Percentiles rank a stretch among this genome's conserved stretches.
phyloP scores from a whole-genome alignment of 345 rosid species.

The Citrus australasica region DNA sequence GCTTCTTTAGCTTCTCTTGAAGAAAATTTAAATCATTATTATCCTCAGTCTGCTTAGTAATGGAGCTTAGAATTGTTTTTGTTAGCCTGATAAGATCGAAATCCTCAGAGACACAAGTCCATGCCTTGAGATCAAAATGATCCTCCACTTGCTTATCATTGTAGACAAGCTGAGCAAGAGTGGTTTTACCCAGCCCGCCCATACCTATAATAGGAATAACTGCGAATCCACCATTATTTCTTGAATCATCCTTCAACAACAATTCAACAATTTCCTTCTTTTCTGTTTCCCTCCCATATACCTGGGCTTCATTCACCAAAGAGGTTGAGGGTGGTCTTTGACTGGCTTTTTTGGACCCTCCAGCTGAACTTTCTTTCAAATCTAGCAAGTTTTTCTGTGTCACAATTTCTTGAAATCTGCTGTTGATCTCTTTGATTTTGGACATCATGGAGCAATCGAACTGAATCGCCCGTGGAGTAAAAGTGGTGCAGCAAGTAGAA shows the following conservation, averaged over 20 bases:
- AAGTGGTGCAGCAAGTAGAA: background rate
- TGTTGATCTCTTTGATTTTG: background rate
- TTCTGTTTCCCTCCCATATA: conserved; percentile 20
- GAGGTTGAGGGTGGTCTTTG: background rate
- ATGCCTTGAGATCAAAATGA: conserved; percentile 6
- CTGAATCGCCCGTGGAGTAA: background rate
- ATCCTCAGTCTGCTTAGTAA: fast-evolving
- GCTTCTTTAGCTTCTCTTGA: background rate
- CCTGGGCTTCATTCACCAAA: conserved; percentile 1
- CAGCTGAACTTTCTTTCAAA: background rate
- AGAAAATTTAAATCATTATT: fast-evolving
- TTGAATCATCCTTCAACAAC: background rate
- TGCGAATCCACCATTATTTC: background rate
- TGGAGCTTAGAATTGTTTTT: fast-evolving
- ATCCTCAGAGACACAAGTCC: conserved; percentile 9
- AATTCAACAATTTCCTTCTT: background rate
- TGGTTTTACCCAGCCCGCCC: conserved; percentile 24
- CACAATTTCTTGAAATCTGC: background rate
- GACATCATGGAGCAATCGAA: background rate
- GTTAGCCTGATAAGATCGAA: background rate
- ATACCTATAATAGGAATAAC: conserved; percentile 20
- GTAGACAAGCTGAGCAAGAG: conserved; percentile 18
- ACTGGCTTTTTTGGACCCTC: fast-evolving
- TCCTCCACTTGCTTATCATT: background rate
- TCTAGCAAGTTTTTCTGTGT: background rate